Conservation (phyloP, 805 yeast genomes). For the Nakazawaea holstii region DNA sequence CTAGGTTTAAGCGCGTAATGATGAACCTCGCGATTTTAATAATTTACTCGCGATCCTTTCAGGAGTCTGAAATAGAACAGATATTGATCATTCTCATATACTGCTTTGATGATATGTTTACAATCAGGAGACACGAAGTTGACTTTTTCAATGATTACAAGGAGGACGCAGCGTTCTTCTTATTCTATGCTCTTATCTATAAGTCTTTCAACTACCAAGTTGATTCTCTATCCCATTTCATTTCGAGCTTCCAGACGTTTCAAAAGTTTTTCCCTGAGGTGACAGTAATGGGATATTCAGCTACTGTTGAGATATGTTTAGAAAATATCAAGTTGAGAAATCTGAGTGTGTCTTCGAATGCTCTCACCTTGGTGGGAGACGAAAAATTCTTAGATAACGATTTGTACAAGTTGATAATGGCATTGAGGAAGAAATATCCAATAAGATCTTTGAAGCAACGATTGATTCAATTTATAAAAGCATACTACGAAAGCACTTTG, state of each 20-base stretch:
- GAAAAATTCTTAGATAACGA: neutral
- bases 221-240: neutral
- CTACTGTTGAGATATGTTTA: neutral
- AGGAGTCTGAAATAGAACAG: neutral
- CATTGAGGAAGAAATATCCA: neutral
- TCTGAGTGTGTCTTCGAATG: neutral
- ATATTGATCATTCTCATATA: neutral
- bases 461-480: neutral
- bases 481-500: neutral
- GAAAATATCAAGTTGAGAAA: neutral
- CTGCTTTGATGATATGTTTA: neutral
- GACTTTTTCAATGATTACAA: neutral
- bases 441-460: neutral
- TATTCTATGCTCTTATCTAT: neutral
- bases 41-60: neutral
- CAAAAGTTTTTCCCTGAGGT: neutral
- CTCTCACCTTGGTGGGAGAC: neutral
- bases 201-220: neutral
- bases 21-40: neutral
- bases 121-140: neutral
- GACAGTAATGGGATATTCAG: neutral
- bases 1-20: neutral
- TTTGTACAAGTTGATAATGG: neutral
- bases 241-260: neutral
- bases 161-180: neutral